Conservation (phyloP, 2,329 filamentous ascomycete genomes). For the Beauveria bassiana region DNA sequence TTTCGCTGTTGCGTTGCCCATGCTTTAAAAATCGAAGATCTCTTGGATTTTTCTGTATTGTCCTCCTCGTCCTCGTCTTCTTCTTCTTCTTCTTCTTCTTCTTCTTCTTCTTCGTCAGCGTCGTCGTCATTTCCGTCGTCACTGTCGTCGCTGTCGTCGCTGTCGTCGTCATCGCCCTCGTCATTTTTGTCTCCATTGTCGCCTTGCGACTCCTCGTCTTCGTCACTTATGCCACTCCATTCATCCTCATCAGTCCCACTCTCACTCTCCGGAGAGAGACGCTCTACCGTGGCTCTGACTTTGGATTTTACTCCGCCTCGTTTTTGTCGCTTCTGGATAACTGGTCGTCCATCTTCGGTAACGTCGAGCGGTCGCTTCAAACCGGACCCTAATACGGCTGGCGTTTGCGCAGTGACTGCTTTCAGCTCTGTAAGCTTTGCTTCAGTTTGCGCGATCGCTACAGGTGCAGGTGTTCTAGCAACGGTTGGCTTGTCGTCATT, state of each 20-base stretch:
- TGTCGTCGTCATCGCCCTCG: constrained; percentile 22
- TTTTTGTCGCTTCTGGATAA: constrained; percentile 77
- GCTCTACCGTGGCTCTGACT: constrained; percentile 37
- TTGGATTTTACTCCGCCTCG: constrained; percentile 54
- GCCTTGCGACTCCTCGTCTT: constrained; percentile 24
- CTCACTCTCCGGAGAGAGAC: constrained; percentile 27
- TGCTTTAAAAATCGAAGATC: constrained; percentile 71
- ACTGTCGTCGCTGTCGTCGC: constrained; percentile 21
- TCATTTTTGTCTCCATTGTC: constrained; percentile 21
- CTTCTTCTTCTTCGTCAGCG: constrained; percentile 25
- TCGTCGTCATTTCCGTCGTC: constrained; percentile 25
- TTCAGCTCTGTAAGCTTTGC: not conserved
- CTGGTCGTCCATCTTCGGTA: constrained; percentile 69
- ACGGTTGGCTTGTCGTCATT: constrained; percentile 18
- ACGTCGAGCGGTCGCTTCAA: constrained; percentile 80
- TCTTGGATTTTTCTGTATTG: constrained; percentile 23
- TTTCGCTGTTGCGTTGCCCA: constrained; percentile 89
- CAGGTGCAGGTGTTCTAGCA: constrained; percentile 1
- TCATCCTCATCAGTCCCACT: constrained; percentile 33
- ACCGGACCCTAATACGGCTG: constrained; percentile 55
- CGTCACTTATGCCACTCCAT: constrained; percentile 56
- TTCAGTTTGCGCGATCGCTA: constrained; percentile 8
- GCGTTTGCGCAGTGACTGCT: constrained; percentile 3
- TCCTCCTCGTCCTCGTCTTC: constrained; percentile 24
- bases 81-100: constrained; percentile 25